Percentiles rank a stretch among this genome's conserved stretches.
Evolutionary conservation across 306 rosid genomes (phyloP).

Genomic region (Cucurbita ficifolia): DNA sequence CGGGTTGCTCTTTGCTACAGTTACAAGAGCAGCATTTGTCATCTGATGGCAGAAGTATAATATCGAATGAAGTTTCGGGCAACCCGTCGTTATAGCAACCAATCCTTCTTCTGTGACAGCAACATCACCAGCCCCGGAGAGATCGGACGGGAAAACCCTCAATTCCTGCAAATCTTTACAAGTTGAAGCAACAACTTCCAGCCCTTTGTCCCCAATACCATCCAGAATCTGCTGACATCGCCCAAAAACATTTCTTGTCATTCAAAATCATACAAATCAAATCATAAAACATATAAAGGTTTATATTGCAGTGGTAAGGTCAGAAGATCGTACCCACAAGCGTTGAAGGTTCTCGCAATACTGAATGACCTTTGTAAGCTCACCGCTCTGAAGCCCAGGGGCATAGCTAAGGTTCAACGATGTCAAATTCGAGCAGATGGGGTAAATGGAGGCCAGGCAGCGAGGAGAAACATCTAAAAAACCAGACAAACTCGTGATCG

Average conservation of each 20-base stretch:
- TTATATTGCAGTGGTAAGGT: background rate
- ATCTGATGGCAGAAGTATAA: slow-evolving; percentile 86
- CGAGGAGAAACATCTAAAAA: slow-evolving; percentile 61
- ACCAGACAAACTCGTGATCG: slow-evolving; percentile 72
- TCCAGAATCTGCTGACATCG: slow-evolving; percentile 50
- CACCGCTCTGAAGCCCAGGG: slow-evolving; percentile 49
- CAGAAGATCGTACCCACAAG: slow-evolving; percentile 48
- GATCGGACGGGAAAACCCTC: slow-evolving; percentile 76
- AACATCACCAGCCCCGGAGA: slow-evolving; percentile 30
- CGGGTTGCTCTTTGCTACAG: slow-evolving; percentile 82
- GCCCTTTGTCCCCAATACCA: slow-evolving; percentile 74
- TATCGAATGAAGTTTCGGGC: slow-evolving; percentile 74
- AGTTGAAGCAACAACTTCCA: slow-evolving; percentile 48
- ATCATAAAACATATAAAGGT: background rate
- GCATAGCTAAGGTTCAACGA: slow-evolving; percentile 85
- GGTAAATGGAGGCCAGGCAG: slow-evolving; percentile 51
- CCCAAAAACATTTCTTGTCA: background rate
- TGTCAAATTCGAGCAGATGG: slow-evolving; percentile 48
- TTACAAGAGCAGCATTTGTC: slow-evolving; percentile 86
- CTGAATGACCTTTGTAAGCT: slow-evolving; percentile 36
- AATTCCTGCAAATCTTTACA: slow-evolving; percentile 80
- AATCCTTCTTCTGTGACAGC: slow-evolving; percentile 76
- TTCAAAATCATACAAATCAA: background rate
- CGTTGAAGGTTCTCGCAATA: slow-evolving; percentile 60
- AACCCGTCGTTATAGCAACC: slow-evolving; percentile 67